These are phyloP conservation scores for Allium cepa DNA, from an alignment of 106 monocot species.

Conservation along the genomic window DNA sequence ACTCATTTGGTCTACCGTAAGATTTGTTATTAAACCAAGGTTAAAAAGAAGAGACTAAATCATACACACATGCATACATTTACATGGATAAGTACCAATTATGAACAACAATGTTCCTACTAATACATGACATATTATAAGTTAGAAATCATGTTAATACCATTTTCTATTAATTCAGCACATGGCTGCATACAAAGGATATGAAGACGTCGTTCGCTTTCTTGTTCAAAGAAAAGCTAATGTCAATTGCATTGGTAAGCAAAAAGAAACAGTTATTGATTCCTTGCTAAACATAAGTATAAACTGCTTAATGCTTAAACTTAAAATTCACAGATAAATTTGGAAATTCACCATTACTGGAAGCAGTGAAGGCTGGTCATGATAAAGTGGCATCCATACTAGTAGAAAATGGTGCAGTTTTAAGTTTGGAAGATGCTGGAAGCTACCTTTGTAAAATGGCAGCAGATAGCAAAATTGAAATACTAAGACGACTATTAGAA, in stretches of 20 bases:
- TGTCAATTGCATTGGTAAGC: conserved; percentile 51
- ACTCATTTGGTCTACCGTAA: too few relatives aligned
- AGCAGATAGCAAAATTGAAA: conserved; percentile 38
- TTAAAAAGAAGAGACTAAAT: not conserved
- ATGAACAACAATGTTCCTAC: not conserved
- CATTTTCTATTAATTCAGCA: conserved; percentile 20
- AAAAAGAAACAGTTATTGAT: not conserved
- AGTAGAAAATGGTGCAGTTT: conserved; percentile 33
- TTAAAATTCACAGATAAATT: conserved; percentile 43
- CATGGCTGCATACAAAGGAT: conserved; percentile 61
- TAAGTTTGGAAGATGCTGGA: conserved; percentile 56
- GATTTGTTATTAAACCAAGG: not conserved
- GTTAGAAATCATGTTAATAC: not conserved
- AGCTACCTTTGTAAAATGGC: conserved; percentile 53
- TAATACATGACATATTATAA: too few relatives aligned
- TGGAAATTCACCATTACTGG: conserved; percentile 61
- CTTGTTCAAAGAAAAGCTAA: conserved; percentile 44
- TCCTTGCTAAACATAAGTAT: too few relatives aligned
- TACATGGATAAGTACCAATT: not conserved
- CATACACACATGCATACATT: not conserved
- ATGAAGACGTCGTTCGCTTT: conserved; percentile 56
- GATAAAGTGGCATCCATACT: conserved; percentile 48
- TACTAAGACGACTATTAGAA: conserved; percentile 32
- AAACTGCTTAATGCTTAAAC: not conserved
- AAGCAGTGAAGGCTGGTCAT: conserved; percentile 56